Base-by-base conservation (phyloP, 768 basidiomycete species). In the Suillus bovinus region DNA sequence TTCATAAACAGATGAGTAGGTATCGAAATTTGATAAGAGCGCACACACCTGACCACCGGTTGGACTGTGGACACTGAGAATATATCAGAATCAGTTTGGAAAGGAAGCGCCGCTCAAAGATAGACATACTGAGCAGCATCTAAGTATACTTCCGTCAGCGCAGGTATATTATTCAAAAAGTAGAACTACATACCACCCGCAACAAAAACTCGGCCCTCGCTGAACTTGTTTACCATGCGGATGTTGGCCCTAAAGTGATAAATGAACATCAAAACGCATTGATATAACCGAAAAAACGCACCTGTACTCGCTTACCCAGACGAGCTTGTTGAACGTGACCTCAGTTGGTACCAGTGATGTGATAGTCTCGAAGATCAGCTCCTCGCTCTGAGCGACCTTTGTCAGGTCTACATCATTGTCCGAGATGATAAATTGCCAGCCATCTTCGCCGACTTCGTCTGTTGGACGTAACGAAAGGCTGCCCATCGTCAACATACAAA, bases 281-380 rank as follows among this genome's bases (percentile, higher is more conserved):
- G 31, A 53, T 13, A 11, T 17, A 22, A 5, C 46, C 13, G 41
- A 47, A 36, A 17, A 27, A n/a, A 34, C 71, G 61, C 5, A 77
- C 77, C 71, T 64, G 58, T 67, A 78, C 16, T 70, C 67, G 31
- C 70, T 72, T 53, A 65, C 16, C 65, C 67, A 69, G 9, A 69
- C 55, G 5, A 74, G 46, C n/a, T 79, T 74, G 0, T 38, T 61
- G 24, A 72, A 74, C 2, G 66, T 72, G 5, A 73, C 0, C 14
- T 70, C 67, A 41, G 73, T 68, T 0, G 44, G 46, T 31, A 52
- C 24, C 20, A 42, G 0, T 4, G 62, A 60, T n/a, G 65, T 56
- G 44, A 80, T 72, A 22, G 44, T 61, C 29, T 74, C 63, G 6
- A 76, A 61, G 46, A 81, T 60, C 16, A 70, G 63, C 22, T 75